Percentiles rank a stretch among this genome's conserved stretches.
phyloP scores from a whole-genome alignment of 2,329 filamentous ascomycete species.

The Samsoniella hepiali region DNA sequence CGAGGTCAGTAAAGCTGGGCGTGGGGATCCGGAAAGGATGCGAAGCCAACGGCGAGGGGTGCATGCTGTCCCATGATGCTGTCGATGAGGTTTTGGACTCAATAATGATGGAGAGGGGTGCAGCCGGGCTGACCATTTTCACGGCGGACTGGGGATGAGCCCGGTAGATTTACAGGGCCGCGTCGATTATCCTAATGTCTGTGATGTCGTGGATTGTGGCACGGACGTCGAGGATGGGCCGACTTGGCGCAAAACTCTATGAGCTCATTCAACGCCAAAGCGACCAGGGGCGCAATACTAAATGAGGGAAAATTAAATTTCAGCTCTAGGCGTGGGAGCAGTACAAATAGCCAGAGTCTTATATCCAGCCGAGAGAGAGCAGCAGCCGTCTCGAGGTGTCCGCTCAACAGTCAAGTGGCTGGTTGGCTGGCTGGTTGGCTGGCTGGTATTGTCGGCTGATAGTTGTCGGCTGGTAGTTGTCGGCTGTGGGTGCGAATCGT shows the following conservation, averaged over 20 bases:
- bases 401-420: background rate
- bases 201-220: constrained; percentile 14
- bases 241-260: constrained; percentile 3
- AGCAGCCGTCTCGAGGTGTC: background rate
- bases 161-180: background rate
- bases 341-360: background rate
- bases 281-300: background rate
- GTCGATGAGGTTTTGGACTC: constrained; percentile 8
- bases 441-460: background rate
- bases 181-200: background rate
- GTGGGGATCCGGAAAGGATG: constrained; percentile 17
- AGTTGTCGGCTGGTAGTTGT: background rate
- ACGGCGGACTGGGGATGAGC: background rate
- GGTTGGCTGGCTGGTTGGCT: background rate
- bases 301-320: background rate
- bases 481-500: constrained; percentile 10
- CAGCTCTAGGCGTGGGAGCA: background rate
- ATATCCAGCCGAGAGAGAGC: background rate
- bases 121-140: constrained; percentile 3
- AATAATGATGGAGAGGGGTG: constrained; percentile 14
- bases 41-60: constrained; percentile 18
- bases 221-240: constrained; percentile 13
- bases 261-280: background rate
- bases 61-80: constrained; percentile 16
- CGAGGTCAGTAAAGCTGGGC: constrained; percentile 15